Percentiles rank a stretch among this genome's conserved stretches.
Evolutionary conservation across 2,329 filamentous ascomycete genomes (phyloP).

Genomic region (Metarhizium brunneum): DNA sequence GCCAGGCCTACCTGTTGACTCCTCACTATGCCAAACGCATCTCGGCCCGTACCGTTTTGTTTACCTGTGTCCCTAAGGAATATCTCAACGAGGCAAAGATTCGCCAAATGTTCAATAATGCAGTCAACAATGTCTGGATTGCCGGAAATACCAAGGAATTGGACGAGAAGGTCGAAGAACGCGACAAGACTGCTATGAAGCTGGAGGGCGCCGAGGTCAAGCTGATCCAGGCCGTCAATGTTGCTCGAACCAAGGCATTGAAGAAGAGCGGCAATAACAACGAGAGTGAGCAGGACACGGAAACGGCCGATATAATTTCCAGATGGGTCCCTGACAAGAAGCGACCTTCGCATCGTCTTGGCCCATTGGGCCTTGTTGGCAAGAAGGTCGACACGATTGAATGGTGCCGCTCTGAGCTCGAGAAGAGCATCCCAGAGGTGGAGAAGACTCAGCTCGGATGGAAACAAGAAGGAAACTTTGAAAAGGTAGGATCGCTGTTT

Average conservation of each 20-base stretch:
- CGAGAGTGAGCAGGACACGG: slow-evolving; percentile 44
- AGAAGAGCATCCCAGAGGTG: slow-evolving; percentile 53
- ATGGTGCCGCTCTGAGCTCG: slow-evolving; percentile 56
- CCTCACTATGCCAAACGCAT: slow-evolving; percentile 75
- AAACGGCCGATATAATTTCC: slow-evolving; percentile 56
- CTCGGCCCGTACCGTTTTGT: slow-evolving; percentile 87
- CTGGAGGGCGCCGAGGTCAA: slow-evolving; percentile 78
- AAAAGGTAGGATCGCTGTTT: slow-evolving; percentile 68
- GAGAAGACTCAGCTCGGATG: slow-evolving; percentile 56
- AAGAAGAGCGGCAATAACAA: slow-evolving; percentile 20
- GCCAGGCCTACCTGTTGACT: slow-evolving; percentile 87
- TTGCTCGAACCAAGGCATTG: slow-evolving; percentile 23
- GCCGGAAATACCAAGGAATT: slow-evolving; percentile 63
- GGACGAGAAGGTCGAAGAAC: slow-evolving; percentile 67
- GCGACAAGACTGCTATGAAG: slow-evolving; percentile 65
- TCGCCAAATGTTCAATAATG: slow-evolving; percentile 65
- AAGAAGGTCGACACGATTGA: slow-evolving; percentile 74
- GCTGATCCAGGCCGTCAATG: slow-evolving; percentile 55
- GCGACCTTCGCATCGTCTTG: slow-evolving; percentile 59
- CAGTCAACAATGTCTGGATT: slow-evolving; percentile 79
- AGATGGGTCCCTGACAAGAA: slow-evolving; percentile 59
- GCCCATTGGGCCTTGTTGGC: slow-evolving; percentile 56
- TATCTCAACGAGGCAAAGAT: slow-evolving; percentile 69
- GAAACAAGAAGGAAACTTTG: slow-evolving; percentile 48
- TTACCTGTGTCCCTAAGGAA: slow-evolving; percentile 71